Conservation (phyloP, 2,329 filamentous ascomycete genomes). For the Talaromyces sp. region DNA sequence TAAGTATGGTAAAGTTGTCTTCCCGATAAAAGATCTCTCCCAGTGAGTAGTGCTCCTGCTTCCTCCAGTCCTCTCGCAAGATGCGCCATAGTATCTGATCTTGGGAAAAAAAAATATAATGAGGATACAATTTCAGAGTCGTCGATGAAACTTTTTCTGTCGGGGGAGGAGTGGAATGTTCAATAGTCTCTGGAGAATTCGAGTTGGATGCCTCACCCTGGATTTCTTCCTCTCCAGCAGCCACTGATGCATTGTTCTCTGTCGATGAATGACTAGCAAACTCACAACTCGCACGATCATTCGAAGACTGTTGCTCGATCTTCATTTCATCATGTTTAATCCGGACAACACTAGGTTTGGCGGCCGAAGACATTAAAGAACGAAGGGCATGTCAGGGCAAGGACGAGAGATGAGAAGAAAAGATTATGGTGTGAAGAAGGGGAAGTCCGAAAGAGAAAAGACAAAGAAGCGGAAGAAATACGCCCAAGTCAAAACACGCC, state of each 20-base stretch:
- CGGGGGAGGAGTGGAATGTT: too few species aligned
- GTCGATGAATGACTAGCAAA: too few species aligned
- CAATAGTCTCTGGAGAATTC: background rate
- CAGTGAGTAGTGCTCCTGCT: background rate
- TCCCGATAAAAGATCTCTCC: background rate
- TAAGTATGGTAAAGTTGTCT: background rate
- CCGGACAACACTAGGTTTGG: background rate
- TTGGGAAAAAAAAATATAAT: background rate
- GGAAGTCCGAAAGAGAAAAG: background rate
- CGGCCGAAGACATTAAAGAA: background rate
- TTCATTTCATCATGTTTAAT: too few species aligned
- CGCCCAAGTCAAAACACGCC: background rate
- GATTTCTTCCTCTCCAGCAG: background rate
- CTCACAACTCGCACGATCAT: too few species aligned
- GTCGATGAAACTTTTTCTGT: too few species aligned
- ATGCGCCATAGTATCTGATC: background rate
- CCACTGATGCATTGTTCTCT: too few species aligned
- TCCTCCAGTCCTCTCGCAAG: background rate
- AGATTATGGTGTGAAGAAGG: background rate
- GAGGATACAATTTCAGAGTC: too few species aligned
- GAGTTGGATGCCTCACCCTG: background rate
- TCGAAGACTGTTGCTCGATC: too few species aligned
- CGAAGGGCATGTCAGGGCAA: background rate
- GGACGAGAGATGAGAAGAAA: background rate
- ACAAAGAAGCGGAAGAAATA: background rate